A percentile compares a stretch with the other conserved stretches of the same genome.
Conservation (phyloP, 1,284 basidiomycete species). For the Tilletia indica region DNA sequence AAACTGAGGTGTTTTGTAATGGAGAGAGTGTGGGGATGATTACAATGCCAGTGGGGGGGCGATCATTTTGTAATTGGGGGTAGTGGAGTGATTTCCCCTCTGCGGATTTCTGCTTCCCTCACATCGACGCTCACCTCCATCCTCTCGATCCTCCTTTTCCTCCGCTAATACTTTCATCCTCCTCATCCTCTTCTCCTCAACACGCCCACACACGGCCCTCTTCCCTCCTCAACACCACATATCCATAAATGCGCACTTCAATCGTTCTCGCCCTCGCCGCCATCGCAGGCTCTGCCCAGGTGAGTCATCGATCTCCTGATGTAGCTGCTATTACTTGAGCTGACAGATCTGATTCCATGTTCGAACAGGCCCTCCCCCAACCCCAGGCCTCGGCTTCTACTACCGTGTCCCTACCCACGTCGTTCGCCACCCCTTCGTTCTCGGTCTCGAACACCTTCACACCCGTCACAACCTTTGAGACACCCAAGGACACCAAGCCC, state of each 20-base stretch:
- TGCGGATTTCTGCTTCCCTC: not conserved
- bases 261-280: constrained; percentile 13
- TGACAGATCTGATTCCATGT: not conserved
- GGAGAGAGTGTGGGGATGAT: not conserved
- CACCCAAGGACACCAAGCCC: not conserved
- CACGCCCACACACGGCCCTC: constrained; percentile 7
- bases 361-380: constrained; percentile 13
- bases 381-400: not conserved
- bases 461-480: constrained; percentile 8
- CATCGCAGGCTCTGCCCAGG: constrained; percentile 17
- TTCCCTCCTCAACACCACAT: not conserved
- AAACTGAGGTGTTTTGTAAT: too few species aligned
- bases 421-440: not conserved
- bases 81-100: not conserved
- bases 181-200: constrained; percentile 8
- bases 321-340: not conserved
- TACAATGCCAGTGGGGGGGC: too few species aligned
- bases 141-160: not conserved
- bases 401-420: not conserved
- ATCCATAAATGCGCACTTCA: constrained; percentile 1
- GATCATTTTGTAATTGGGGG: too few species aligned
- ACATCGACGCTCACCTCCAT: not conserved
- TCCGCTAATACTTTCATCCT: not conserved
- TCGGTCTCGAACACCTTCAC: constrained; percentile 16
- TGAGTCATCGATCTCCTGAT: not conserved